A percentile compares a stretch with the other conserved stretches of the same genome.
Evolutionary conservation across 805 yeast species (phyloP).

Genomic region (Cyberlindnera galapagoensis): DNA sequence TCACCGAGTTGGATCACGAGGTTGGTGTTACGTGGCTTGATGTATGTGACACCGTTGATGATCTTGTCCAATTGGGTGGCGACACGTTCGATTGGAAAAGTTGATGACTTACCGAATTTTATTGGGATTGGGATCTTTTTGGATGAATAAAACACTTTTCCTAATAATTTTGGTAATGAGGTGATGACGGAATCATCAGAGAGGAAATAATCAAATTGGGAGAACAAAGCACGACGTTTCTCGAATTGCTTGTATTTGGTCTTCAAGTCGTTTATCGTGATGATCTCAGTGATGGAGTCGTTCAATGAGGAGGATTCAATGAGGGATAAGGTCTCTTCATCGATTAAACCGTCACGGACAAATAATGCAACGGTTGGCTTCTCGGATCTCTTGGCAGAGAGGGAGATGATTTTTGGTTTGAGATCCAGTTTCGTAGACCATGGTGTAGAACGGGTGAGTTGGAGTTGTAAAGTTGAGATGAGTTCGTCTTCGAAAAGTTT

Average conservation of each 20-base stretch:
- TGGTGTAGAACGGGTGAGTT: slow-evolving; percentile 59
- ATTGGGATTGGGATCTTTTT: slow-evolving; percentile 67
- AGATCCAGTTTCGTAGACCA: slow-evolving; percentile 47
- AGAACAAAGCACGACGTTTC: slow-evolving; percentile 67
- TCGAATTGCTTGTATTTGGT: slow-evolving; percentile 86
- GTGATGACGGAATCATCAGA: slow-evolving; percentile 81
- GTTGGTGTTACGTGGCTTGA: slow-evolving; percentile 70
- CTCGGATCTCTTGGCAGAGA: slow-evolving; percentile 36
- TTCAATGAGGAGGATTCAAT: slow-evolving; percentile 24
- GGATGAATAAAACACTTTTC: slow-evolving; percentile 65
- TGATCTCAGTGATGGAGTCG: slow-evolving; percentile 38
- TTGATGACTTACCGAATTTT: slow-evolving; percentile 31
- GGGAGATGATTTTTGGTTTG: slow-evolving; percentile 29
- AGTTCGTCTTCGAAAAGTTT: slow-evolving; percentile 55
- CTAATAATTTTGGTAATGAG: slow-evolving; percentile 75
- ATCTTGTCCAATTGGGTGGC: slow-evolving; percentile 53
- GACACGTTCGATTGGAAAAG: slow-evolving; percentile 44
- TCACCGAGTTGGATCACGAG: slow-evolving; percentile 63
- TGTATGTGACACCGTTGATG: slow-evolving; percentile 49
- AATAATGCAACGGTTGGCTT: slow-evolving; percentile 53
- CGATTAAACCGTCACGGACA: slow-evolving; percentile 55
- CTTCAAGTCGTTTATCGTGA: slow-evolving; percentile 70
- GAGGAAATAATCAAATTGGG: slow-evolving; percentile 68
- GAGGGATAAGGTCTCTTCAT: slow-evolving; percentile 22
- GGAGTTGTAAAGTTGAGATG: slow-evolving; percentile 43